A percentile compares a stretch with the other conserved stretches of the same genome.
Conservation (phyloP, 768 basidiomycete genomes). For the Suillus subalutaceus region DNA sequence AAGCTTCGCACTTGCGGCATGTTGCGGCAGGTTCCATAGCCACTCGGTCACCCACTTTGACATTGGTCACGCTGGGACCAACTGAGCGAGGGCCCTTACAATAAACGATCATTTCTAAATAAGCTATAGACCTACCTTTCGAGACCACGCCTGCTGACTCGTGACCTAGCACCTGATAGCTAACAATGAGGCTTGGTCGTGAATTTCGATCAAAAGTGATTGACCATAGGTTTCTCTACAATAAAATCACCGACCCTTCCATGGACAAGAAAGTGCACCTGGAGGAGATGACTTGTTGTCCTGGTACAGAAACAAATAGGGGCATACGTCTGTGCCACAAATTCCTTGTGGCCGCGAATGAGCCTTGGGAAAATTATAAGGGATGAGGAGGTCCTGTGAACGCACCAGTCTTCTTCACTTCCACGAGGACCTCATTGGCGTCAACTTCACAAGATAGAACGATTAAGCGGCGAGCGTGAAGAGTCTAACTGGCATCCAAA, state of each 20-base stretch:
- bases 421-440: too few relatives aligned
- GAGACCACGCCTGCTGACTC: constrained; percentile 84
- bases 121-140: constrained; percentile 49
- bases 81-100: constrained; percentile 43
- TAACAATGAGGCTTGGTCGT: constrained; percentile 3
- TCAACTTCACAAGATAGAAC: too few relatives aligned
- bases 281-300: constrained; percentile 12
- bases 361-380: too few relatives aligned
- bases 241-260: constrained; percentile 84
- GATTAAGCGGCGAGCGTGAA: too few relatives aligned
- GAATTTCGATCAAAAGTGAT: constrained; percentile 12
- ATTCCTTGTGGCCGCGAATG: too few relatives aligned
- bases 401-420: too few relatives aligned
- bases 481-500: too few relatives aligned
- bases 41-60: constrained; percentile 85
- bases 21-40: constrained; percentile 91
- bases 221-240: constrained; percentile 79
- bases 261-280: constrained; percentile 81
- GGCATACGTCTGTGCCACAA: too few relatives aligned
- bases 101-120: neutral
- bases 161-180: constrained; percentile 83
- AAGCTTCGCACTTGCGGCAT: constrained; percentile 81
- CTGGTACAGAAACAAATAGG: constrained; percentile 10
- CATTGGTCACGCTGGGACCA: constrained; percentile 71
- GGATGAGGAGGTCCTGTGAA: too few relatives aligned